Evolutionary conservation across 257 asterid genomes (phyloP).

Genomic region (Rehmannia glutinosa): DNA sequence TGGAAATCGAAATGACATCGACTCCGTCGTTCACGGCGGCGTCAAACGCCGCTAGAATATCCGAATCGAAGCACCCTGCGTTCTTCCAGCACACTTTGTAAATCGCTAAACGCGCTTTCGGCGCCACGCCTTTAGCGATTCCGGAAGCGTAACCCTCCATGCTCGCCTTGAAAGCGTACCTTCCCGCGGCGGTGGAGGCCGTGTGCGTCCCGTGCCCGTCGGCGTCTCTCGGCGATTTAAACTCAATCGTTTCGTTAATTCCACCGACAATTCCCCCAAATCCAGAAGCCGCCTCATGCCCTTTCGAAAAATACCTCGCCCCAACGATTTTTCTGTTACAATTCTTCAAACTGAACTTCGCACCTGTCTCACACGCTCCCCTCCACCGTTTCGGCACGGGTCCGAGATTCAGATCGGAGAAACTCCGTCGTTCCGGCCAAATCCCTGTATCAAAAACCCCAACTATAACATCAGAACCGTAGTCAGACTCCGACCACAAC

Average conservation of each 20-base stretch:
- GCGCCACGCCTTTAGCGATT: constrained; percentile 94
- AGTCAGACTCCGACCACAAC: constrained; percentile 88
- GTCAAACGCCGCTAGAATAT: constrained; percentile 92
- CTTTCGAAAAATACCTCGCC: constrained; percentile 79
- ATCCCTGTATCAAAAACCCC: constrained; percentile 90
- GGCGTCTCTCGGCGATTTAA: constrained; percentile 83
- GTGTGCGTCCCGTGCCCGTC: constrained; percentile 99
- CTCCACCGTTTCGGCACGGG: constrained; percentile 84
- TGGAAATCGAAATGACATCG: constrained; percentile 86
- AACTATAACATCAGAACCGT: constrained; percentile 81
- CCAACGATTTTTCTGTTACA: constrained; percentile 84
- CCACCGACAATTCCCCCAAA: constrained; percentile 69
- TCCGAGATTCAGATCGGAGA: constrained; percentile 83
- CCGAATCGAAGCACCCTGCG: constrained; percentile 96
- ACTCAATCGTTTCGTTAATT: constrained; percentile 78
- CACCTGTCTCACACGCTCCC: constrained; percentile 69
- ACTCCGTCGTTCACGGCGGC: constrained; percentile 90
- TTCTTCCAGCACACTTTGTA: constrained; percentile 94
- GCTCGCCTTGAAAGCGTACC: constrained; percentile 71
- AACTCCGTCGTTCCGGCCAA: constrained; percentile 96
- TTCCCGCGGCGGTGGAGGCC: constrained; percentile 97
- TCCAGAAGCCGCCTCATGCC: constrained; percentile 73
- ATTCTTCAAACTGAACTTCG: constrained; percentile 34
- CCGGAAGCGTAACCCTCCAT: constrained; percentile 96
- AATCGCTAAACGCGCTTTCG: constrained; percentile 82